Percentiles rank a stretch among this genome's conserved stretches.
Evolutionary conservation across 2,329 filamentous ascomycete genomes (phyloP).

Genomic region (Diaporthe capsici): DNA sequence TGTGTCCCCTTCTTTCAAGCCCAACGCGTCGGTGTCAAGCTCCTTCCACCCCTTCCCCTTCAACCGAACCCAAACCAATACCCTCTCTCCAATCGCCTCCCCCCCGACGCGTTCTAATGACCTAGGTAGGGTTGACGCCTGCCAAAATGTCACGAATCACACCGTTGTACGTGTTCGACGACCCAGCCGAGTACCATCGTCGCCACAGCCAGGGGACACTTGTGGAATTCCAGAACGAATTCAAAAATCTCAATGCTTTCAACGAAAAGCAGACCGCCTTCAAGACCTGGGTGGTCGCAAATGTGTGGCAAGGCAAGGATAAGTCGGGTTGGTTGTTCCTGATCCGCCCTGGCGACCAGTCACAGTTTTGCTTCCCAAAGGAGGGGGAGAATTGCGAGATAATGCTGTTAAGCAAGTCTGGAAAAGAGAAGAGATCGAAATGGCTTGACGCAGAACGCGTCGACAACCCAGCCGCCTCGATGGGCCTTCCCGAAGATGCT

Average conservation of each 20-base stretch:
- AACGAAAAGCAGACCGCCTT: conserved; percentile 30
- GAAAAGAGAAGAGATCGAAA: conserved; percentile 32
- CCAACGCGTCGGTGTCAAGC: background rate
- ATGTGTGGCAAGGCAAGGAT: conserved; percentile 17
- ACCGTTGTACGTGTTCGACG: conserved; percentile 38
- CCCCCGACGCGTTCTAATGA: background rate
- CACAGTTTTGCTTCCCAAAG: conserved; percentile 36
- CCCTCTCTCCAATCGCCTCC: background rate
- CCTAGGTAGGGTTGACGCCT: background rate
- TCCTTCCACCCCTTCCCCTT: background rate
- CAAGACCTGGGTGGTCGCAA: conserved; percentile 38
- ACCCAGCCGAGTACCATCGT: conserved; percentile 35
- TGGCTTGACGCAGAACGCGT: conserved; percentile 39
- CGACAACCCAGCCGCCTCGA: conserved; percentile 38
- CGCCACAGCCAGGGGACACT: conserved; percentile 39
- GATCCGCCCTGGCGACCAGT: conserved; percentile 34
- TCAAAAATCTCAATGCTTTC: conserved; percentile 36
- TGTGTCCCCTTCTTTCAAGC: no score
- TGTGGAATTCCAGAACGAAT: conserved; percentile 37
- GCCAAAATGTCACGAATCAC: conserved; percentile 25
- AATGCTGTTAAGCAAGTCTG: conserved; percentile 33
- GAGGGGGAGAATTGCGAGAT: conserved; percentile 40
- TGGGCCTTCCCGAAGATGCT: conserved; percentile 34
- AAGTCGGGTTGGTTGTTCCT: conserved; percentile 40
- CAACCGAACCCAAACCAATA: background rate